Base-by-base conservation (phyloP, 1,139 yeast species). In the Suhomyces maxii region DNA sequence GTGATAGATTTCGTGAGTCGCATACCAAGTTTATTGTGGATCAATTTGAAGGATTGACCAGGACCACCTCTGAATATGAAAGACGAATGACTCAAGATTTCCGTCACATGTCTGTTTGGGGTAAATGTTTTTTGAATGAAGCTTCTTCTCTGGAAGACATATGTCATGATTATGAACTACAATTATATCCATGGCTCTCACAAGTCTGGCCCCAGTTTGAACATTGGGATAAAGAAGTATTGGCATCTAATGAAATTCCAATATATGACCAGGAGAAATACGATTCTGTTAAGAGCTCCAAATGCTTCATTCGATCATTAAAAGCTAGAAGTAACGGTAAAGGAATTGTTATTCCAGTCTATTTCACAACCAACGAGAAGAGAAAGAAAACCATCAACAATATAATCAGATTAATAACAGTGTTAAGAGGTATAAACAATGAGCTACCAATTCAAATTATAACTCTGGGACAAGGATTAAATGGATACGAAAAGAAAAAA, bases 341-440 rank as follows among this genome's bases (percentile, higher is more conserved):
- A 35, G 77, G 77, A 0, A 67, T 71, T 8, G 73, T 71, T 3
- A 64, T 71, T 5, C 72, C 75, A 0, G 37, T 70, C 2, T 43
- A 58, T 9, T 63, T 63, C 1, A 38, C 50, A 3, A 41, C 45
- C 23, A 45, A 53, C n/a, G 45, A 41, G 26, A 53, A 52, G n/a
- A 28, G 45, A 11, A 9, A 7, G 6, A 45, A 44, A n/a, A 66
- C 59, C 42, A 28, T 66, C 6, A 52, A 56, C 4, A 53, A 61
- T 36, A 51, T 67, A 8, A 49, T 44, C 13, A 52, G 68, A 6
- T 46, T 69, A 11, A 56, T 71, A 8, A 54, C 55, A 7, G 66
- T 65, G 2, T 56, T 71, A 18, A 53, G 73, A 18, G 61, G 57
- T 0, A 49, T 63, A 26, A 60, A 61, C 18, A 71, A 67, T 47